phyloP scores from a whole-genome alignment of 2,329 filamentous ascomycete species.

The Alternaria sp. region DNA sequence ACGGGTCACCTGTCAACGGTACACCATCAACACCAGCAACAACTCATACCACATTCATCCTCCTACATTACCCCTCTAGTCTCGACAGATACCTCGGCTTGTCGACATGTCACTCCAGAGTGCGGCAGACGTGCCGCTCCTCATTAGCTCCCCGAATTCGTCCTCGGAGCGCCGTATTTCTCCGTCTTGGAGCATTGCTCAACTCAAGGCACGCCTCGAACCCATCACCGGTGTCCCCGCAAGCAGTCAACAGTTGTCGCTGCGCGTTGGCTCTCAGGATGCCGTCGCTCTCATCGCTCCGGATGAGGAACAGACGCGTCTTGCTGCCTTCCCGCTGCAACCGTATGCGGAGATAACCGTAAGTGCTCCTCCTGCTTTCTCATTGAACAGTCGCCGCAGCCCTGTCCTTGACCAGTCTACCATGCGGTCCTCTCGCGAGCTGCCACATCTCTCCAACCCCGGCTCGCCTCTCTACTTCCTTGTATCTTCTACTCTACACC shows the following conservation, averaged over 20 bases:
- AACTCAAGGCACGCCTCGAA: slow-evolving; percentile 87
- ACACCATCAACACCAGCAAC: slow-evolving; percentile 15
- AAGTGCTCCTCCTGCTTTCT: slow-evolving; percentile 56
- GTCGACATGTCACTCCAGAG: slow-evolving; percentile 45
- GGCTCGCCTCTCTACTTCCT: slow-evolving; percentile 19
- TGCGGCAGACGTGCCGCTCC: slow-evolving; percentile 77
- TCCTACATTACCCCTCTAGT: slow-evolving; percentile 15
- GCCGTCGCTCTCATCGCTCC: slow-evolving; percentile 71
- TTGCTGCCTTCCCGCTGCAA: slow-evolving; percentile 71
- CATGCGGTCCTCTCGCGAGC: slow-evolving; percentile 36
- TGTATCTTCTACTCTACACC: slow-evolving; percentile 6
- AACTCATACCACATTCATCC: slow-evolving; percentile 1
- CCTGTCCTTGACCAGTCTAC: slow-evolving; percentile 20
- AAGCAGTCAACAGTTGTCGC: slow-evolving; percentile 74
- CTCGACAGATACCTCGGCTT: slow-evolving; percentile 5
- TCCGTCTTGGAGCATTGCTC: slow-evolving; percentile 86
- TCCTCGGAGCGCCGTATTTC: slow-evolving; percentile 90
- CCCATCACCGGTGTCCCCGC: slow-evolving; percentile 92
- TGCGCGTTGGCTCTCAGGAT: slow-evolving; percentile 71
- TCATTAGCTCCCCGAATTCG: slow-evolving; percentile 77
- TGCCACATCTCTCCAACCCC: slow-evolving; percentile 40
- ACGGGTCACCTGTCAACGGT: slow-evolving; percentile 21
- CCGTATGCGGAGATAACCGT: slow-evolving; percentile 83
- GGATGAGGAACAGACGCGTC: slow-evolving; percentile 74
- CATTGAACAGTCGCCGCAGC: slow-evolving; percentile 25